These are phyloP conservation scores for Citrus australasica DNA, from an alignment of 345 rosid species.

Conservation along the genomic window DNA sequence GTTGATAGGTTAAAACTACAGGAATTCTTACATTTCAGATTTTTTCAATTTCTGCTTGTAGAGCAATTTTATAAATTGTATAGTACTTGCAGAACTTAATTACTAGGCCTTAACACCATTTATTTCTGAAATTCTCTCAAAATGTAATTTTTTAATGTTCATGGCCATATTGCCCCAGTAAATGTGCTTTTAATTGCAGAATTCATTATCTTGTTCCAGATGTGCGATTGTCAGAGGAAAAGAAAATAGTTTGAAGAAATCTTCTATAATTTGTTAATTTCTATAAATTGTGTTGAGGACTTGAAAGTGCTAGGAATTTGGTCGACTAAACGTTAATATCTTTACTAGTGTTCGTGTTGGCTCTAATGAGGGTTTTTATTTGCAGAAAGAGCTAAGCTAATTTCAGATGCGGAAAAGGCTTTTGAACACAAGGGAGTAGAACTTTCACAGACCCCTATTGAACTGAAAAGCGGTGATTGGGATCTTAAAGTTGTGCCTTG, in stretches of 20 bases:
- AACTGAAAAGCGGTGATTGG: constrained; percentile 73
- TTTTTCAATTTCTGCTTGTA: background rate
- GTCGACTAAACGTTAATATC: background rate
- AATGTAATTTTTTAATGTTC: background rate
- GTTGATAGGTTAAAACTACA: background rate
- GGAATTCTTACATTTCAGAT: background rate
- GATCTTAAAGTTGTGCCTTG: constrained; percentile 73
- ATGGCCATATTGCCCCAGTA: background rate
- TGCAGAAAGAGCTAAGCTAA: constrained; percentile 56
- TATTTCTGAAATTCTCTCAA: background rate
- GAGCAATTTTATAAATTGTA: background rate
- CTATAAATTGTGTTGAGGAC: background rate
- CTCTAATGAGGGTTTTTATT: constrained; percentile 1
- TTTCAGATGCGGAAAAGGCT: constrained; percentile 55
- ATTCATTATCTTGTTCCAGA: background rate
- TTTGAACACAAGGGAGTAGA: constrained; percentile 58
- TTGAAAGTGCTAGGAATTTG: background rate
- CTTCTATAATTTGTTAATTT: background rate
- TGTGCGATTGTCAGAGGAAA: background rate
- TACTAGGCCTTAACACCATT: background rate
- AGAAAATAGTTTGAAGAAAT: background rate
- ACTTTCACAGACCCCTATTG: constrained; percentile 61
- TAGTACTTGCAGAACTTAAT: background rate
- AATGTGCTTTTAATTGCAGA: too few relatives aligned
- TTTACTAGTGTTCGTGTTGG: background rate